Percentiles rank a stretch among this genome's conserved stretches.
phyloP scores from a whole-genome alignment of 2,329 filamentous ascomycete genomes.

The Ophiostoma novo-ulmi region DNA sequence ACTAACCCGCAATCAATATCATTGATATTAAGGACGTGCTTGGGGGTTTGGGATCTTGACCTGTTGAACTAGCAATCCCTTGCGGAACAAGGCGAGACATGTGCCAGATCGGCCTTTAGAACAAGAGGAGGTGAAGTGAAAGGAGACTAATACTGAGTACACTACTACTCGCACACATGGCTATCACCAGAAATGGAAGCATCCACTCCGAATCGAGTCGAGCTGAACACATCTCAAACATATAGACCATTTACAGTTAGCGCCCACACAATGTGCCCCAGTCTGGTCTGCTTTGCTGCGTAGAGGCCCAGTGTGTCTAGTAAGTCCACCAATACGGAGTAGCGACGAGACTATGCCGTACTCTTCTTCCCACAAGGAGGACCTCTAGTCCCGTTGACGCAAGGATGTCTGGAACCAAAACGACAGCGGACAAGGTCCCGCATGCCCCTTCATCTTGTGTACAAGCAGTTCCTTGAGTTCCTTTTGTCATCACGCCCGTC shows the following conservation, averaged over 20 bases:
- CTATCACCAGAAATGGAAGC: neutral
- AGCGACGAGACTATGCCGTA: neutral
- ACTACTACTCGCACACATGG: neutral
- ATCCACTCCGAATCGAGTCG: slow-evolving; percentile 9
- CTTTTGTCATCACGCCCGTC: neutral
- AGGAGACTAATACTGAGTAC: neutral
- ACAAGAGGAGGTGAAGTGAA: neutral
- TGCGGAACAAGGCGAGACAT: slow-evolving; percentile 14
- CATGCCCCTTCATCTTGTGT: slow-evolving; percentile 3
- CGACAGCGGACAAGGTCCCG: slow-evolving; percentile 4
- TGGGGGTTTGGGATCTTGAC: neutral
- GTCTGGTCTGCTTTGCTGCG: neutral
- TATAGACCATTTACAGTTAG: neutral
- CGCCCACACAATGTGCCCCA: neutral
- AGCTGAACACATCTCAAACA: slow-evolving; percentile 12
- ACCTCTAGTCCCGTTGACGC: neutral
- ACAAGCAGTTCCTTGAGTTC: neutral
- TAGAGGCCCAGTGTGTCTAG: too few species aligned
- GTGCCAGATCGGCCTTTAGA: neutral
- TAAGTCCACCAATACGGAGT: too few species aligned
- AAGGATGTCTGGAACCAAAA: slow-evolving; percentile 9
- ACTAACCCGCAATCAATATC: neutral
- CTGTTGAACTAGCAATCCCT: slow-evolving; percentile 11
- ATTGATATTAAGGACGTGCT: neutral
- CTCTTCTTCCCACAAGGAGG: too few species aligned